A percentile compares a stretch with the other conserved stretches of the same genome.
Evolutionary conservation across 768 basidiomycete species (phyloP).

Genomic region (Panaeolus papilionaceus): DNA sequence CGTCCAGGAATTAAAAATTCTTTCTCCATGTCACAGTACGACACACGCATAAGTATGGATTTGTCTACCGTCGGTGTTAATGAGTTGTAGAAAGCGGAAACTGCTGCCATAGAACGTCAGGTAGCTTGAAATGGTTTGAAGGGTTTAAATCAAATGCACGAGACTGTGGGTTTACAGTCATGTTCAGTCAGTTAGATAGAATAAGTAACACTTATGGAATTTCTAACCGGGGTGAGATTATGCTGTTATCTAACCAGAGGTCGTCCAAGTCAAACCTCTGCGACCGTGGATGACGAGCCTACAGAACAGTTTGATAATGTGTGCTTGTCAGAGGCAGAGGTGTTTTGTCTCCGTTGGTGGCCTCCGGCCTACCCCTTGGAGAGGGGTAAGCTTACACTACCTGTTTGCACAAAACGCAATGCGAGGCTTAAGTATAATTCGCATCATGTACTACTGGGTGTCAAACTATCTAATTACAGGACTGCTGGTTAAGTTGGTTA

Average conservation of each 20-base stretch:
- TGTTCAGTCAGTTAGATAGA: neutral
- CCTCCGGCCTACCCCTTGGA: too few species aligned
- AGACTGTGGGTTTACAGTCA: neutral
- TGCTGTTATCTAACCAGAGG: neutral
- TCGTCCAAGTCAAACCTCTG: neutral
- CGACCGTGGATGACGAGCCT: too few species aligned
- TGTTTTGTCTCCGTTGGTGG: too few species aligned
- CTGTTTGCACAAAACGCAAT: too few species aligned
- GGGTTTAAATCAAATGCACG: neutral
- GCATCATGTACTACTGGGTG: too few species aligned
- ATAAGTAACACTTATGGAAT: neutral
- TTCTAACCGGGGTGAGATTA: neutral
- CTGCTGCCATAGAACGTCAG: neutral
- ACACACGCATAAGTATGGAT: neutral
- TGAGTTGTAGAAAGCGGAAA: slow-evolving; percentile 2
- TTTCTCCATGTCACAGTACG: neutral
- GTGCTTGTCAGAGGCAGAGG: too few species aligned
- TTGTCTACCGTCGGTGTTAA: neutral
- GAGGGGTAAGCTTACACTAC: too few species aligned
- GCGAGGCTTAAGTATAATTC: too few species aligned
- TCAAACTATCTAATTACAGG: too few species aligned
- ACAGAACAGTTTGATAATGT: too few species aligned
- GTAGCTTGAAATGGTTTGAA: neutral
- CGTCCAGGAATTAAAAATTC: neutral
- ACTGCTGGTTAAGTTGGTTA: too few species aligned